phyloP scores from a whole-genome alignment of 371 early-diverging fungal genomes.

The Circinella umbellata region DNA sequence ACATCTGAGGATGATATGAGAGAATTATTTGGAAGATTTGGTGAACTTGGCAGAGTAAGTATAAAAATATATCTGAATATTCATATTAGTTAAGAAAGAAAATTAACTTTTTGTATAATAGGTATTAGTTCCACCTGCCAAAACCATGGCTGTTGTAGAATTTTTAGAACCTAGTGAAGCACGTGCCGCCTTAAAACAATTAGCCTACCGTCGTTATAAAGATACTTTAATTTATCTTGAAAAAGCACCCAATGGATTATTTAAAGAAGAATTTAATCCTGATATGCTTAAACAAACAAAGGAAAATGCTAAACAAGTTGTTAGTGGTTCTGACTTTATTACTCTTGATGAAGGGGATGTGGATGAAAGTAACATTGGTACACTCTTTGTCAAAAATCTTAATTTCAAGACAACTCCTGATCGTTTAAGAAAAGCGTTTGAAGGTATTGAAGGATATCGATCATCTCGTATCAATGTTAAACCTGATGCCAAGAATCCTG shows the following conservation, averaged over 20 bases:
- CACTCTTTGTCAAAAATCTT: slow-evolving; percentile 94
- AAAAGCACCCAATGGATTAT: slow-evolving; percentile 88
- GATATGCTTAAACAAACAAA: slow-evolving; percentile 24
- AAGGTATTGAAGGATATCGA: slow-evolving; percentile 72
- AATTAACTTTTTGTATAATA: slow-evolving; percentile 4
- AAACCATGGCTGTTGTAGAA: slow-evolving; percentile 94
- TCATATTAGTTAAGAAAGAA: not conserved
- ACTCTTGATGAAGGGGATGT: slow-evolving; percentile 44
- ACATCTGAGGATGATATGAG: slow-evolving; percentile 83
- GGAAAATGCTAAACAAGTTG: slow-evolving; percentile 34
- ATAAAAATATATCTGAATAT: not conserved
- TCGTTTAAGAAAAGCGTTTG: slow-evolving; percentile 72
- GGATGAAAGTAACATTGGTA: slow-evolving; percentile 61
- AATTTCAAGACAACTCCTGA: slow-evolving; percentile 88
- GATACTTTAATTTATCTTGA: slow-evolving; percentile 91
- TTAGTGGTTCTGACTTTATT: slow-evolving; percentile 50
- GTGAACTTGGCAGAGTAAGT: slow-evolving; percentile 83
- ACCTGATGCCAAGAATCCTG: slow-evolving; percentile 79
- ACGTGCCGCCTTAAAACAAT: slow-evolving; percentile 82
- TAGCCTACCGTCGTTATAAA: slow-evolving; percentile 93
- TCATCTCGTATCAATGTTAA: slow-evolving; percentile 81
- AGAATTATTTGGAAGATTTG: slow-evolving; percentile 84
- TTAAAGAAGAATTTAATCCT: slow-evolving; percentile 52
- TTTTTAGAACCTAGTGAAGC: slow-evolving; percentile 90
- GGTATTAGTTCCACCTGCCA: slow-evolving; percentile 89